A percentile compares a stretch with the other conserved stretches of the same genome.
These are phyloP conservation scores for Hemileccinum hortonii DNA, from an alignment of 1,284 basidiomycete genomes.

Conservation along the genomic window DNA sequence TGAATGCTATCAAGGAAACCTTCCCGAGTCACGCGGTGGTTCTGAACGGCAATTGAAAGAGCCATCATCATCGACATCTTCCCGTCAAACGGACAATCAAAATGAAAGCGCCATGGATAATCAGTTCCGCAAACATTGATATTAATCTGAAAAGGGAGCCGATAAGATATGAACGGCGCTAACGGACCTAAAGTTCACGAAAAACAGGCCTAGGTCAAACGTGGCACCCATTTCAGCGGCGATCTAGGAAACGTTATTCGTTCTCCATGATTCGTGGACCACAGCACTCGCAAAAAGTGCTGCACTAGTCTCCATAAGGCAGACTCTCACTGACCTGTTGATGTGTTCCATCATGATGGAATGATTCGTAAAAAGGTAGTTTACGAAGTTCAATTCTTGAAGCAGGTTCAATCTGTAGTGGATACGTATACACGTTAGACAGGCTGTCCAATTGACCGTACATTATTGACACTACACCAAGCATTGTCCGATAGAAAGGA, in stretches of 20 bases:
- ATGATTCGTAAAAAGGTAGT: too few species aligned
- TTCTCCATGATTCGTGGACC: background rate
- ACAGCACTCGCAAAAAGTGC: slow-evolving; percentile 9
- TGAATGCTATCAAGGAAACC: too few species aligned
- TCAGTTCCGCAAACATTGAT: background rate
- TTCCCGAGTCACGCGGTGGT: slow-evolving; percentile 4
- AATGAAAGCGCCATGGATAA: slow-evolving; percentile 7
- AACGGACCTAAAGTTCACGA: too few species aligned
- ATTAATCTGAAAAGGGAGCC: background rate
- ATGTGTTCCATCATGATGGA: too few species aligned
- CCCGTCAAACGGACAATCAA: background rate
- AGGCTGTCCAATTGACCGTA: background rate
- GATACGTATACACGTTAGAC: slow-evolving; percentile 3
- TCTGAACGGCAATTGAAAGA: slow-evolving; percentile 23
- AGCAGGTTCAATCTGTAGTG: background rate
- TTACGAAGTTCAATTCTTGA: background rate
- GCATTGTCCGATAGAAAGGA: slow-evolving; percentile 8
- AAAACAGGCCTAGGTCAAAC: too few species aligned
- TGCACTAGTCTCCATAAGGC: background rate
- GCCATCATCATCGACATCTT: slow-evolving; percentile 11
- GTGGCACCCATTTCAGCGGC: too few species aligned
- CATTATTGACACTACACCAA: slow-evolving; percentile 2
- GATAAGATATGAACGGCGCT: slow-evolving; percentile 17
- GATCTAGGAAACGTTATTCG: background rate
- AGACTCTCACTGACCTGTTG: too few species aligned